phyloP scores from a whole-genome alignment of 2,329 filamentous ascomycete species.

The Trichoderma asperellum region DNA sequence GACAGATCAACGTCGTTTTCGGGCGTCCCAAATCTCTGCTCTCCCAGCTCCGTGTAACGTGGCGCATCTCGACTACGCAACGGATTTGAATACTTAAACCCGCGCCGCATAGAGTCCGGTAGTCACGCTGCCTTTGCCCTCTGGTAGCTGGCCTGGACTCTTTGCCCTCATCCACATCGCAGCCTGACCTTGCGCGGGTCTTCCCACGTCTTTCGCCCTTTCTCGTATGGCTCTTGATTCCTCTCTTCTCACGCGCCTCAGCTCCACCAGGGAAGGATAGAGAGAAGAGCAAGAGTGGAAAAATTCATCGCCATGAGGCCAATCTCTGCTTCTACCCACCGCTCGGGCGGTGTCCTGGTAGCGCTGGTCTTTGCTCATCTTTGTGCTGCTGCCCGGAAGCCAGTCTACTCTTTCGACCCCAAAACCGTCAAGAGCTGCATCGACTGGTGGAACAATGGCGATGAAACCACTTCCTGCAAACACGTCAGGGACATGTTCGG shows the following conservation, averaged over 20 bases:
- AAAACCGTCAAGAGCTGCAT: slow-evolving; percentile 15
- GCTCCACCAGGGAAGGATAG: not conserved
- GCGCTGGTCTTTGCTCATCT: not conserved
- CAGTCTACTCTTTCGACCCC: slow-evolving; percentile 13
- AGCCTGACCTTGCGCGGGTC: not conserved
- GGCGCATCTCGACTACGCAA: not conserved
- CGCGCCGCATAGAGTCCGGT: not conserved
- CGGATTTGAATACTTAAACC: not conserved
- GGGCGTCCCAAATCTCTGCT: not conserved
- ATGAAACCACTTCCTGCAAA: slow-evolving; percentile 5
- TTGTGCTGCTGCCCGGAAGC: not conserved
- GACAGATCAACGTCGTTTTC: not conserved
- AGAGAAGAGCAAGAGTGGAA: not conserved
- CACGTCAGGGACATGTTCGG: not conserved
- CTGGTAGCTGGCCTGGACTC: not conserved
- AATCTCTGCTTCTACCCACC: not conserved
- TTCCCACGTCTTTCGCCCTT: not conserved
- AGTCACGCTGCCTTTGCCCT: not conserved
- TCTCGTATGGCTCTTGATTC: not conserved
- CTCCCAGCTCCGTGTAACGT: not conserved
- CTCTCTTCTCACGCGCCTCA: not conserved
- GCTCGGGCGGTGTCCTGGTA: not conserved
- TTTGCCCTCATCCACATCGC: not conserved
- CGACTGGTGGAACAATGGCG: slow-evolving; percentile 21
- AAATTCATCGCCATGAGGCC: slow-evolving; percentile 3